Evolutionary conservation across 208 protist genomes (phyloP).

Genomic region (Crithidia expoeki): DNA sequence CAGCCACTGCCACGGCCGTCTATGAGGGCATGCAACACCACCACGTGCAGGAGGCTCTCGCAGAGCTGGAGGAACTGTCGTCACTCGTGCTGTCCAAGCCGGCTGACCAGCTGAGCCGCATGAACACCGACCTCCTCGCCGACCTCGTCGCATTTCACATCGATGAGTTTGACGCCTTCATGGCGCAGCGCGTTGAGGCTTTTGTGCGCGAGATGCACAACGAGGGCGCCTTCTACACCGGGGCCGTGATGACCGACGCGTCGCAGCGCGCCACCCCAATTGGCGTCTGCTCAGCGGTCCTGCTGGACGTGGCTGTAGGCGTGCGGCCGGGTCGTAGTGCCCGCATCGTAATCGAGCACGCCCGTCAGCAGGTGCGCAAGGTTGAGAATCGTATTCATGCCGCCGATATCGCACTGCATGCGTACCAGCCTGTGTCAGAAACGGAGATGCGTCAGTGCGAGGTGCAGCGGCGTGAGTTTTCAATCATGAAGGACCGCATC

Average conservation of each 20-base stretch:
- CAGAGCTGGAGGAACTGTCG: slow-evolving; percentile 69
- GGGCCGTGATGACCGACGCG: slow-evolving; percentile 56
- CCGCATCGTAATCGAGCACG: slow-evolving; percentile 79
- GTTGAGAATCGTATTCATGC: slow-evolving; percentile 66
- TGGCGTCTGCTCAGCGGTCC: slow-evolving; percentile 61
- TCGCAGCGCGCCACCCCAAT: slow-evolving; percentile 43
- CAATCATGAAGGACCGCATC: slow-evolving; percentile 71
- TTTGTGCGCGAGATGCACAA: slow-evolving; percentile 79
- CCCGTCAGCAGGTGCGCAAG: slow-evolving; percentile 38
- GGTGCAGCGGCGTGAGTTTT: slow-evolving; percentile 57
- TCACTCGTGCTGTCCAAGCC: slow-evolving; percentile 47
- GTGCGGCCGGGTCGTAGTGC: slow-evolving; percentile 71
- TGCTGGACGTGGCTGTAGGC: slow-evolving; percentile 83
- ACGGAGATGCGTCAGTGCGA: slow-evolving; percentile 25
- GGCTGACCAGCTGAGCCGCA: slow-evolving; percentile 57
- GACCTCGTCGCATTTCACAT: slow-evolving; percentile 84
- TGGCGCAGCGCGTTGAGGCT: slow-evolving; percentile 55
- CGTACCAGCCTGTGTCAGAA: slow-evolving; percentile 4
- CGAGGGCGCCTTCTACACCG: slow-evolving; percentile 68
- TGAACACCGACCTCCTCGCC: slow-evolving; percentile 68
- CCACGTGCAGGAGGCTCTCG: slow-evolving; percentile 62
- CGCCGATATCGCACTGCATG: slow-evolving; percentile 51
- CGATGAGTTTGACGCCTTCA: slow-evolving; percentile 84
- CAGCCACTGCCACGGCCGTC: slow-evolving; percentile 40
- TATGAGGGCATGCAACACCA: slow-evolving; percentile 76